These are phyloP conservation scores for Fusarium concolor DNA, from an alignment of 2,329 filamentous ascomycete species.

Conservation along the genomic window DNA sequence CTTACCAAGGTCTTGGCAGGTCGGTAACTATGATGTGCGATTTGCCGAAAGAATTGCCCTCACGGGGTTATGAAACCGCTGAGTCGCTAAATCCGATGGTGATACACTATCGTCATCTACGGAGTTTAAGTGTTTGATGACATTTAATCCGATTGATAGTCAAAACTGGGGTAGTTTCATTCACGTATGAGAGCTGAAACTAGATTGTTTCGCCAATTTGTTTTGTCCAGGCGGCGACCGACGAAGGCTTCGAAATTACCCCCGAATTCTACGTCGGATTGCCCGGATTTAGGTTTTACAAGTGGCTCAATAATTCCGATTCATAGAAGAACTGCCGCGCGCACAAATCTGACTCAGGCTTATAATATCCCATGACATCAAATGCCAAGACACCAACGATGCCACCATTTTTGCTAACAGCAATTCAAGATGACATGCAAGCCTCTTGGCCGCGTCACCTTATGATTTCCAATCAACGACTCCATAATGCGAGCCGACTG, in stretches of 20 bases:
- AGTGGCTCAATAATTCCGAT: background rate
- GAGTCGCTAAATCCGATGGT: constrained; percentile 17
- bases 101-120: background rate
- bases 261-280: background rate
- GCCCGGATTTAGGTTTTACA: background rate
- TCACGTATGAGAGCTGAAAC: background rate
- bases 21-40: constrained; percentile 2
- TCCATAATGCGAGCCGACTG: background rate
- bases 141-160: background rate
- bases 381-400: background rate
- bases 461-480: constrained; percentile 3
- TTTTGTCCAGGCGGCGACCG: background rate
- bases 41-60: constrained; percentile 1
- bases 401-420: background rate
- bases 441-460: background rate
- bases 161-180: background rate
- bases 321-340: background rate
- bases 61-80: constrained; percentile 13
- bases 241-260: background rate
- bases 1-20: constrained; percentile 6
- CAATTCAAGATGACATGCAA: background rate
- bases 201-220: background rate
- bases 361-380: constrained; percentile 1
- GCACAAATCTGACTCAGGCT: constrained; percentile 3
- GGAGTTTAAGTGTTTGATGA: background rate